phyloP scores from a whole-genome alignment of 1,284 basidiomycete genomes.

The Volvariella volvacea region DNA sequence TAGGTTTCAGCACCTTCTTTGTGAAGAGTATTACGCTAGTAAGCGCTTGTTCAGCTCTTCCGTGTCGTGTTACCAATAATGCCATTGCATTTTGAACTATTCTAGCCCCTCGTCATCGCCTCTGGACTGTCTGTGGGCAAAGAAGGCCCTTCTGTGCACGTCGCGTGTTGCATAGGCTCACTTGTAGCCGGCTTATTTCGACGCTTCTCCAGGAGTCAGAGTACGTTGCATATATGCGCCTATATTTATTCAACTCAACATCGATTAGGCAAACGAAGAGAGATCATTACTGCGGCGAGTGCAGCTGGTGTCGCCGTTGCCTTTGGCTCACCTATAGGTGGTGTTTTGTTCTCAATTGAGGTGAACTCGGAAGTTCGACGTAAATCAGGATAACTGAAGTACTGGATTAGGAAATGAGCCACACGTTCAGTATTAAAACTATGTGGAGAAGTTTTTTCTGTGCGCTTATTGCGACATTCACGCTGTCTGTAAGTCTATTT shows the following conservation, averaged over 20 bases:
- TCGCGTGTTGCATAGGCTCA: slow-evolving; percentile 91
- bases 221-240: slow-evolving; percentile 36
- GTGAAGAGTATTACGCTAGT: slow-evolving; percentile 92
- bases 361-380: too few relatives aligned
- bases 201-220: slow-evolving; percentile 83
- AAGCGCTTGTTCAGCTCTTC: slow-evolving; percentile 19
- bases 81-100: slow-evolving; percentile 1
- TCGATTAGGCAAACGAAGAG: slow-evolving; percentile 83
- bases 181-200: slow-evolving; percentile 81
- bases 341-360: slow-evolving; percentile 90
- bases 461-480: slow-evolving; percentile 94
- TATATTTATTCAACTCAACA: neutral
- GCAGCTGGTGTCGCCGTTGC: slow-evolving; percentile 97
- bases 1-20: slow-evolving; percentile 83
- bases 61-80: slow-evolving; percentile 2
- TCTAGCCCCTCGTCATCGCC: slow-evolving; percentile 91
- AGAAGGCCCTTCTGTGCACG: slow-evolving; percentile 97
- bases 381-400: slow-evolving; percentile 1
- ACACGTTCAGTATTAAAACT: slow-evolving; percentile 92
- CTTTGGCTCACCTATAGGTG: slow-evolving; percentile 96
- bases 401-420: slow-evolving; percentile 92
- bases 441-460: slow-evolving; percentile 99
- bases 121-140: slow-evolving; percentile 97
- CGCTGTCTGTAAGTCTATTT: slow-evolving; percentile 67
- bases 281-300: slow-evolving; percentile 92